phyloP scores from a whole-genome alignment of 2,329 filamentous ascomycete species.

The Graphium sp. region DNA sequence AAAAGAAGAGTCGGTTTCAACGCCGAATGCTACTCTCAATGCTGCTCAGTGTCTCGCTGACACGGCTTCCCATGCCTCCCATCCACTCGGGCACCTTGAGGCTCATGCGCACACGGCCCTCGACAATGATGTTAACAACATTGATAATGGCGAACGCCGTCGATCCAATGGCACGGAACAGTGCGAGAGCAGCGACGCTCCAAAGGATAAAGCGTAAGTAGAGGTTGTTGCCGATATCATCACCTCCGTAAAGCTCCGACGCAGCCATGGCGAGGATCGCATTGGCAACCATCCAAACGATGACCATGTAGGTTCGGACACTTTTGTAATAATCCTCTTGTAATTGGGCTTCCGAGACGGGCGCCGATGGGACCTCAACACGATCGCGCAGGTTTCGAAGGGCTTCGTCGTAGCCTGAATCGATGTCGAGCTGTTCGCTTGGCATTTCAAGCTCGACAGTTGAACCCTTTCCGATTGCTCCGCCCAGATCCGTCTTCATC shows the following conservation, averaged over 20 bases:
- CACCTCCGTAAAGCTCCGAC: constrained; percentile 64
- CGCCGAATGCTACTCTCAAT: constrained; percentile 25
- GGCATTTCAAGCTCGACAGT: constrained; percentile 96
- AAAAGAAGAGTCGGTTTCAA: constrained; percentile 9
- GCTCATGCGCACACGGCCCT: constrained; percentile 55
- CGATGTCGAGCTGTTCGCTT: constrained; percentile 92
- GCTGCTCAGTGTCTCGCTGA: constrained; percentile 31
- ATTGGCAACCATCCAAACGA: constrained; percentile 86
- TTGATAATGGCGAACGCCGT: constrained; percentile 74
- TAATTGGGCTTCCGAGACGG: constrained; percentile 57
- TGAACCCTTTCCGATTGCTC: constrained; percentile 56
- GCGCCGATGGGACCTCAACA: constrained; percentile 55
- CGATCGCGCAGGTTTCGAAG: constrained; percentile 89
- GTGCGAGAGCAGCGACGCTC: constrained; percentile 69
- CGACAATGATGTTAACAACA: constrained; percentile 66
- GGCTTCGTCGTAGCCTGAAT: constrained; percentile 92
- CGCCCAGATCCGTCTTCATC: constrained; percentile 79
- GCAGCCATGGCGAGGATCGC: constrained; percentile 87
- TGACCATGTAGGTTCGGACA: constrained; percentile 95
- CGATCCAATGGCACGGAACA: constrained; percentile 75
- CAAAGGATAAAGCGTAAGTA: constrained; percentile 91
- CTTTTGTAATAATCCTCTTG: constrained; percentile 98
- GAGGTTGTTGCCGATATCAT: constrained; percentile 61
- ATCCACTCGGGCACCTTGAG: constrained; percentile 35
- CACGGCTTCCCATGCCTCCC: constrained; percentile 22